Evolutionary conservation across 768 basidiomycete species (phyloP), one percentile per base, ranked within the genome.

Genomic region (Lactarius quietus): DNA sequence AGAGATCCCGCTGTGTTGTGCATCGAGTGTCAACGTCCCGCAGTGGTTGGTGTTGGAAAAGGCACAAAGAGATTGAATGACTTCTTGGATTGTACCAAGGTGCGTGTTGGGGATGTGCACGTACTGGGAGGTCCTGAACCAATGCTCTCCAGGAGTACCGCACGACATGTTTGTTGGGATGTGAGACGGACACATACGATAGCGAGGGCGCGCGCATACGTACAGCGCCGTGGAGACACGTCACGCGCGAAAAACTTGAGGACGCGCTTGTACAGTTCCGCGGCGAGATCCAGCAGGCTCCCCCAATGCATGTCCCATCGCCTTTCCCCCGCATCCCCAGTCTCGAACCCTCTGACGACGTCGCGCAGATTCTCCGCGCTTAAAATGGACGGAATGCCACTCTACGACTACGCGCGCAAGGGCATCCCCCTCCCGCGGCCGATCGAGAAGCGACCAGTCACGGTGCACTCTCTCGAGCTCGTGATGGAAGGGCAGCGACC

Each of bases 341-440:
- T 31, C 43, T 59, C 56, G 57, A 57, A 36, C 26, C 28, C 26
- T 14, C 54, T 29, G 36, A 20, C 48, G 43, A 45, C 12, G 10
- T 9, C 36, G 38, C 4, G 45, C 73, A 98, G 96, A 73, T 99
- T 95, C 77, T 98, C 97, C 12, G 97, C 97, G 2, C 81, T 98
- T 39, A 98, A 98, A 76, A 98, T 98, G 95, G 95, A 98, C 69
- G 97, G 97, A 1, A 92, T 84, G 75, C 93, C 93, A 0, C 75
- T 98, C 39, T 93, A 98, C 74, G 95, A 98, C 71, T 99, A 98
- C 73, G 97, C 97, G 23, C 86, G 97, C 3, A 82, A 89, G 72
- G 91, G 91, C 9, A 91, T 89, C 51, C 93, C 95, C 0, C 83
- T 99, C 18, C 97, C 97, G 36, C 87, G 95, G 10, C 91, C 96